Evolutionary conservation across 1,139 yeast species (phyloP).

Genomic region (Kurtzmaniella quercitrusa): DNA sequence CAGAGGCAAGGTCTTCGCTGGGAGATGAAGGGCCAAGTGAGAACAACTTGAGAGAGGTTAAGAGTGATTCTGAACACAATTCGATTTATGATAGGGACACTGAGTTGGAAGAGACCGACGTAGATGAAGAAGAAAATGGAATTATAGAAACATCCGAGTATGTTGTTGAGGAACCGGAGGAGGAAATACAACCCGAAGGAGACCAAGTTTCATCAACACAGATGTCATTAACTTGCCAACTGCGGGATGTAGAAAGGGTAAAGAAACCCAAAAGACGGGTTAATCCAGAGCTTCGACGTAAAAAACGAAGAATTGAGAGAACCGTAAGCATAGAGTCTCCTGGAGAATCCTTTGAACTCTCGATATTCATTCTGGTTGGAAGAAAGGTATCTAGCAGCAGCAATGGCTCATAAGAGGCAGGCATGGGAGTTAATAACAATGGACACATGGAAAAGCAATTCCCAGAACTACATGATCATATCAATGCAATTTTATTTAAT

Average conservation of each 20-base stretch:
- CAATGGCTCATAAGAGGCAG: too few species aligned
- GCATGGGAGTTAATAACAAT: too few species aligned
- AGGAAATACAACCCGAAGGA: neutral
- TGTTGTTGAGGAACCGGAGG: neutral
- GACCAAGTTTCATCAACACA: neutral
- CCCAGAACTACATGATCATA: too few species aligned
- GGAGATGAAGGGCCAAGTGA: neutral
- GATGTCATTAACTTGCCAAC: neutral
- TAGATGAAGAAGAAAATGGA: neutral
- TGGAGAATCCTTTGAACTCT: neutral
- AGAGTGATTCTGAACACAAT: neutral
- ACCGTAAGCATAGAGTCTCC: neutral
- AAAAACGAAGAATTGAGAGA: neutral
- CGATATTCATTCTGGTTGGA: neutral
- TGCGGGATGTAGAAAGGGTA: neutral
- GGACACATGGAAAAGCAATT: too few species aligned
- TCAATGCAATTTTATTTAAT: too few species aligned
- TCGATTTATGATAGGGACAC: constrained; percentile 1
- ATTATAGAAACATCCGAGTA: too few species aligned
- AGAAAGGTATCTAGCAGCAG: neutral
- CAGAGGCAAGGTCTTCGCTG: neutral
- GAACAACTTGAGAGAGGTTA: neutral
- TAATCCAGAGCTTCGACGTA: neutral
- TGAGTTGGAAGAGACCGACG: constrained; percentile 1
- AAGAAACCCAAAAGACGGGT: neutral